phyloP scores from a whole-genome alignment of 768 basidiomycete species.

The Neoboletus subvelutipes region DNA sequence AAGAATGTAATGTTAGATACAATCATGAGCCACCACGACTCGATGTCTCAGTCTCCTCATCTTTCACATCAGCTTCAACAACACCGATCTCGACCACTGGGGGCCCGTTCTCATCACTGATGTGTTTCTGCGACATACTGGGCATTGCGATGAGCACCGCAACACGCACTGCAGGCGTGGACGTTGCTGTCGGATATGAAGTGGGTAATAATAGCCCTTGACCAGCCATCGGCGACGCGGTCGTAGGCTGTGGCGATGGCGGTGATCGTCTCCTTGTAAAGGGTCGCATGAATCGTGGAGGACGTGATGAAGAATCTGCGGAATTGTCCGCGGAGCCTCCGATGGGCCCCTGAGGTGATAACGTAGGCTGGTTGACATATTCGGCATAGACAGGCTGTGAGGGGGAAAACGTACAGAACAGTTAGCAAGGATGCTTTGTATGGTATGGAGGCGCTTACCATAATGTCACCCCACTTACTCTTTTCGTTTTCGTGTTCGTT shows the following conservation, averaged over 20 bases:
- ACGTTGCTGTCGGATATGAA: conserved; percentile 8
- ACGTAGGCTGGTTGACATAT: conserved; percentile 15
- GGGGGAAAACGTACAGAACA: neutral
- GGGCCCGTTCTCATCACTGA: conserved; percentile 23
- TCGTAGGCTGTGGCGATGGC: conserved; percentile 12
- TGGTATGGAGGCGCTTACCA: conserved; percentile 16
- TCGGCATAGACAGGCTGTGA: conserved; percentile 27
- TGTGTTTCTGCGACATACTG: neutral
- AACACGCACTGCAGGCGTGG: conserved; percentile 33
- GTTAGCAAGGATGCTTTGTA: neutral
- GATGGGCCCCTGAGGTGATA: conserved; percentile 1
- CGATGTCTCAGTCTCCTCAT: neutral
- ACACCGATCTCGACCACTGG: conserved; percentile 38
- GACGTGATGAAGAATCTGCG: conserved; percentile 6
- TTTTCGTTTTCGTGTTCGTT: conserved; percentile 14
- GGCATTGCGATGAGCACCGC: conserved; percentile 50
- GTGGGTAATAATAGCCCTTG: neutral
- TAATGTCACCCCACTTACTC: conserved; percentile 30
- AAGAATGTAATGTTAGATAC: neutral
- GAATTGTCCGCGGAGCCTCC: neutral
- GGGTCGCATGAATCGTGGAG: conserved; percentile 16
- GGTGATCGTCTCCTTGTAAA: conserved; percentile 17
- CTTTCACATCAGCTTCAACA: conserved; percentile 16
- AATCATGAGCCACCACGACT: conserved; percentile 10
- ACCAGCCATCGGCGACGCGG: conserved; percentile 3